phyloP scores from a whole-genome alignment of 176 grass and related monocot genomes.

The Ensete ventricosum region DNA sequence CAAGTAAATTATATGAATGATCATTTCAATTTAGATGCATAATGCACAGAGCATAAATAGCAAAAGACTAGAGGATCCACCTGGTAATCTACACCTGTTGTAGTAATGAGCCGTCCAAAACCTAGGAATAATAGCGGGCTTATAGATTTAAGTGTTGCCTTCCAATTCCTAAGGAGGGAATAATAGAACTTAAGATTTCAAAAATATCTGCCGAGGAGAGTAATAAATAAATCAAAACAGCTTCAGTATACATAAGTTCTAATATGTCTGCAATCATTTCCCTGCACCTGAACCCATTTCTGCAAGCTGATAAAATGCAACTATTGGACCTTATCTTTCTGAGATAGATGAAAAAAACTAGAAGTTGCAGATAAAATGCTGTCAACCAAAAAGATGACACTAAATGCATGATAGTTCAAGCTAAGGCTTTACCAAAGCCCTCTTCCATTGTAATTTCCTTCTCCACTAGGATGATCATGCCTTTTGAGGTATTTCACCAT shows the following conservation, averaged over 20 bases:
- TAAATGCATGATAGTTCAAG: background rate
- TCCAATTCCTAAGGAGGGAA: slow-evolving; percentile 57
- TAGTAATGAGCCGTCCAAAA: slow-evolving; percentile 84
- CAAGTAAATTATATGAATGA: background rate
- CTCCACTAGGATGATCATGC: background rate
- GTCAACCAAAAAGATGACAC: background rate
- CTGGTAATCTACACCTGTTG: slow-evolving; percentile 86
- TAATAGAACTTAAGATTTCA: slow-evolving; percentile 23
- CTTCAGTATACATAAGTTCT: background rate
- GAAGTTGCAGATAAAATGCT: background rate
- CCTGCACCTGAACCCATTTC: background rate
- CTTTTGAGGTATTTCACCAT: background rate
- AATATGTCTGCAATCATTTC: background rate
- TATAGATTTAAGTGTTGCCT: slow-evolving; percentile 39
- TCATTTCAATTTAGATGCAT: background rate
- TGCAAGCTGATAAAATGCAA: background rate
- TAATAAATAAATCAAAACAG: background rate
- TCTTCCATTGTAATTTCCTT: too few relatives aligned
- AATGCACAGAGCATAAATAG: slow-evolving; percentile 1
- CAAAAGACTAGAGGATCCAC: slow-evolving; percentile 26
- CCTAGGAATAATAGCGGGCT: slow-evolving; percentile 81
- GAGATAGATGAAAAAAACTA: background rate
- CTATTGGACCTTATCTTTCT: background rate
- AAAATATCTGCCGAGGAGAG: slow-evolving; percentile 9
- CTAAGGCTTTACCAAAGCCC: background rate